A percentile compares a stretch with the other conserved stretches of the same genome.
These are phyloP conservation scores for Babesia sp. DNA, from an alignment of 169 alveolate genomes.

Conservation along the genomic window DNA sequence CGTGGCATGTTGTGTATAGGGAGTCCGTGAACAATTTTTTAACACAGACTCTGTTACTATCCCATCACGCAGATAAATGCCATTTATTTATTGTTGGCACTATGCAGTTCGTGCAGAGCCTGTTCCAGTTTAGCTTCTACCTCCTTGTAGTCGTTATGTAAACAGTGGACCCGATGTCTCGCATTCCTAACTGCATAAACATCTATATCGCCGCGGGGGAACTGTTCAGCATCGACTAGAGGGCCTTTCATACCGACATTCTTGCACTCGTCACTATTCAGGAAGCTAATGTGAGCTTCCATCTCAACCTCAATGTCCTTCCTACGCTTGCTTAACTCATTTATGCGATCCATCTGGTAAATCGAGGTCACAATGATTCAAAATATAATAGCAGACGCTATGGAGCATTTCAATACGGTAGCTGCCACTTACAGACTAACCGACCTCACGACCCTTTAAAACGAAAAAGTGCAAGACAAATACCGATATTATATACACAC, in stretches of 20 bases:
- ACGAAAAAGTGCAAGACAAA: too few species aligned
- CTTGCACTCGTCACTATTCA: slow-evolving; percentile 73
- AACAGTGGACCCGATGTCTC: slow-evolving; percentile 66
- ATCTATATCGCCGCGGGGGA: slow-evolving; percentile 74
- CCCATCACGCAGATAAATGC: too few species aligned
- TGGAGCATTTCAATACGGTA: too few species aligned
- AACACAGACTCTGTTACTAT: too few species aligned
- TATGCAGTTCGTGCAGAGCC: slow-evolving; percentile 44
- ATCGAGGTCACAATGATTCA: neutral
- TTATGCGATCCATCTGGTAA: slow-evolving; percentile 2
- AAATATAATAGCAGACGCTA: too few species aligned
- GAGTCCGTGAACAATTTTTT: too few species aligned
- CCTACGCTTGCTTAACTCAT: slow-evolving; percentile 61
- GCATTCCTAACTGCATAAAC: slow-evolving; percentile 72
- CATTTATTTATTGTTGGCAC: neutral
- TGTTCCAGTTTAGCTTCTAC: slow-evolving; percentile 32
- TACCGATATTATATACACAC: too few species aligned
- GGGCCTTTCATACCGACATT: slow-evolving; percentile 70
- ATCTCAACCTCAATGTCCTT: slow-evolving; percentile 70
- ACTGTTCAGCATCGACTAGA: slow-evolving; percentile 71
- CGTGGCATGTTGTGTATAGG: too few species aligned
- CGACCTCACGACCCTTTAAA: too few species aligned
- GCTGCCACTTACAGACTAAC: too few species aligned
- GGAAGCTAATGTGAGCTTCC: slow-evolving; percentile 61
- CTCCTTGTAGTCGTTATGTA: slow-evolving; percentile 64